phyloP scores from a whole-genome alignment of 2,329 filamentous ascomycete species.

The Fusarium nodosum region DNA sequence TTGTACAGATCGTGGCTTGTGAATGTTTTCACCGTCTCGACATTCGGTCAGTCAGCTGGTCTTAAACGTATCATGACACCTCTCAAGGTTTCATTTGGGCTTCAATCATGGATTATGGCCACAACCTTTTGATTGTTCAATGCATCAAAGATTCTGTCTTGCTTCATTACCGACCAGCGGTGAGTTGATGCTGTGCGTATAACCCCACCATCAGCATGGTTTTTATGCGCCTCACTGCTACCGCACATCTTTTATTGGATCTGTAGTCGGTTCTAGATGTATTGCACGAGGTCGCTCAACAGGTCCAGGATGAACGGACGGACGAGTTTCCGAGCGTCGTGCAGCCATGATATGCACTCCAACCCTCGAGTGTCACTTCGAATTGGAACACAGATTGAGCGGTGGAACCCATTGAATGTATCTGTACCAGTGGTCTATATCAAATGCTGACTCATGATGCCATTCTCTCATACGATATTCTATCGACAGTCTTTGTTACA shows the following conservation, averaged over 20 bases:
- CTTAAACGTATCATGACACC: conserved; percentile 43
- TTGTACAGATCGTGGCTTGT: conserved; percentile 40
- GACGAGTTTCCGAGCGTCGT: conserved; percentile 33
- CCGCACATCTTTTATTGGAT: conserved; percentile 34
- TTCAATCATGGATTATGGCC: conserved; percentile 12
- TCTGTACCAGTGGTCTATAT: conserved; percentile 7
- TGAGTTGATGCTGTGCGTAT: conserved; percentile 40
- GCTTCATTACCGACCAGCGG: conserved; percentile 42
- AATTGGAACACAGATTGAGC: conserved; percentile 27
- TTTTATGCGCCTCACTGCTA: conserved; percentile 30
- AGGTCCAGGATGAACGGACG: conserved; percentile 19
- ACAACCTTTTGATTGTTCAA: conserved; percentile 18
- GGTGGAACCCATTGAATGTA: conserved; percentile 39
- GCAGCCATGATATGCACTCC: conserved; percentile 26
- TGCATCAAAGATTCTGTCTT: conserved; percentile 17
- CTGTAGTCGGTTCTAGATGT: conserved; percentile 14
- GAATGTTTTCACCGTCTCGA: conserved; percentile 45
- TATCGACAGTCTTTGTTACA: conserved; percentile 17
- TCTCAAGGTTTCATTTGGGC: conserved; percentile 22
- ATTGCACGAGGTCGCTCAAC: conserved; percentile 28
- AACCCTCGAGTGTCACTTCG: conserved; percentile 23
- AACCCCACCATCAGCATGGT: conserved; percentile 41
- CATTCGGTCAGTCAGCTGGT: conserved; percentile 47
- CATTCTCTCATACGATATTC: conserved; percentile 12
- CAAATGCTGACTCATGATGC: conserved; percentile 21